A percentile compares a stretch with the other conserved stretches of the same genome.
These are phyloP conservation scores for Lactarius psammicola DNA, from an alignment of 768 basidiomycete species.

Conservation along the genomic window DNA sequence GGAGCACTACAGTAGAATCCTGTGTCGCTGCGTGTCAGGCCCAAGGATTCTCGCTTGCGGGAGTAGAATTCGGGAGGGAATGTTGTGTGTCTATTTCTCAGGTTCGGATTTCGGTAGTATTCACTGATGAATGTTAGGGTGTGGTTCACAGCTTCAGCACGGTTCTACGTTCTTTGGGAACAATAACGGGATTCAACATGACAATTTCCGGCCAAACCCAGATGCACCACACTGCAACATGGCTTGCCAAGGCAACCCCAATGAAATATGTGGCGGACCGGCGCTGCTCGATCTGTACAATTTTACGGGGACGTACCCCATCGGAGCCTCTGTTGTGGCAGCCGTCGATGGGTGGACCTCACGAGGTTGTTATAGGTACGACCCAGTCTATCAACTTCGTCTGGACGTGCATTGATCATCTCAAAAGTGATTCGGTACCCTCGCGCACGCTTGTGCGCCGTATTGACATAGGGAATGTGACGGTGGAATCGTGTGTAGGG, in stretches of 20 bases:
- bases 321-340: slow-evolving; percentile 1
- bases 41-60: slow-evolving; percentile 68
- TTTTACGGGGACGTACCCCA: slow-evolving; percentile 7
- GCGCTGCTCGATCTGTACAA: slow-evolving; percentile 7
- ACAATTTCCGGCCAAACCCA: neutral
- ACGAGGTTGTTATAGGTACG: slow-evolving; percentile 3
- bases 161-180: neutral
- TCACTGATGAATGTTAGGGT: neutral
- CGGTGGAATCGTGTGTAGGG: slow-evolving; percentile 6
- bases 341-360: slow-evolving; percentile 2
- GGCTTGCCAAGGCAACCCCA: slow-evolving; percentile 16
- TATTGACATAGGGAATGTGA: slow-evolving; percentile 6
- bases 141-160: neutral
- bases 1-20: slow-evolving; percentile 58
- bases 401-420: neutral
- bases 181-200: neutral
- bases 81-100: neutral
- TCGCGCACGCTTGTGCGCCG: slow-evolving; percentile 3
- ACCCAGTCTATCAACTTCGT: neutral
- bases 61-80: slow-evolving; percentile 40
- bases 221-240: neutral
- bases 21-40: slow-evolving; percentile 66
- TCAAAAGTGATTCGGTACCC: neutral
- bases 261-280: slow-evolving; percentile 9
- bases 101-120: neutral